Base-by-base conservation (phyloP, 148 eudicot species). In the Bassia scoparia region DNA sequence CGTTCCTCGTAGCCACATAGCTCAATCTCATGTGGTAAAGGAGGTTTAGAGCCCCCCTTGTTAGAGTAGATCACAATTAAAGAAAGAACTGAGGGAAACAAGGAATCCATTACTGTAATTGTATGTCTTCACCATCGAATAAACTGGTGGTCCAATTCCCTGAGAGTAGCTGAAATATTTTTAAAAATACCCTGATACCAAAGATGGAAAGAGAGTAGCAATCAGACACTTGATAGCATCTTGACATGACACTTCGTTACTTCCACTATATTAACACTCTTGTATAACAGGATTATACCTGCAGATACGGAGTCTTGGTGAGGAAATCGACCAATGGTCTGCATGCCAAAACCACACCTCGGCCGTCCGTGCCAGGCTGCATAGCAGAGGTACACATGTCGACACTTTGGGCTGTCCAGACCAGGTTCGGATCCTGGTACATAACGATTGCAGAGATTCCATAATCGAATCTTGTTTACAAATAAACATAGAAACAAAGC, bases 261-360 rank as follows among this genome's bases (percentile, higher is more conserved):
- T 8, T n/a, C 10, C 24, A 61, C 5, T 2, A 8, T 18, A 3
- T 2, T 26, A 23, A 11, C n/a, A n/a, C n/a, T n/a, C 7, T 58
- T 44, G 15, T 16, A 33, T 3, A 41, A n/a, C 30, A 37, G 64
- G 50, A 68, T 31, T 64, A 78, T 69, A 95, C 99, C 99, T 96
- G 99, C 77, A 96, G 97, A 83, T 96, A 96, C n/a, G 20, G 97
- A 96, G 77, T 96, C 92, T 73, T 90, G n/a, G n/a, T n/a, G n/a
- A n/a, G n/a, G n/a, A n/a, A n/a, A n/a, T n/a, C n/a, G n/a, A n/a
- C n/a, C n/a, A n/a, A n/a, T n/a, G n/a, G n/a, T n/a, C n/a, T n/a
- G n/a, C n/a, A n/a, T n/a, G n/a, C n/a, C n/a, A n/a, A n/a, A n/a
- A n/a, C n/a, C n/a, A n/a, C n/a, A n/a, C n/a, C n/a, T n/a, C n/a